Base-by-base conservation (phyloP, 192 early-diverging fungal genomes). In the Umbelopsis sp. region DNA sequence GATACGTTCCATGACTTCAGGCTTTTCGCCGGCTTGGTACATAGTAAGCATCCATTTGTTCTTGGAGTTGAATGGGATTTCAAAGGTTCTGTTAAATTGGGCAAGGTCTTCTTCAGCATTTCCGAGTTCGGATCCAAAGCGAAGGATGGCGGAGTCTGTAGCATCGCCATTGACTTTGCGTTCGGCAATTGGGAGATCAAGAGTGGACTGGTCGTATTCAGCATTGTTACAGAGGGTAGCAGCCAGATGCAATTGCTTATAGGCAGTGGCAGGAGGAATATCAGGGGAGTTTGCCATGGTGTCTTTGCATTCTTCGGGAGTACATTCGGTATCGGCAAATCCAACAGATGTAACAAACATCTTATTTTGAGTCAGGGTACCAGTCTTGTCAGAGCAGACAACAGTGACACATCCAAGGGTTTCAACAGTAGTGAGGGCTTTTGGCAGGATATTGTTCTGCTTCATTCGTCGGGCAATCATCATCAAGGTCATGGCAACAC, bases 371-470 rank as follows among this genome's bases (percentile, higher is more conserved):
- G 95, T 96, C 33, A 96, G 75, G 5, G 93, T 96, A 0, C 93
- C 95, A 16, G 95, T 95, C 81, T 96, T 96, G 73, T 96, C 93
- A 50, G 91, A 92, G 73, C 76, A 81, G 25, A 86, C 85, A 27
- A 91, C 87, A 66, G 72, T 85, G 46, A 93, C 86, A 25, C 87
- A 89, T 18, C 93, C 95, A 25, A 96, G 87, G 4, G 93, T 93
- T 79, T 96, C 93, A 70, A 96, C 86, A 1, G 90, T 90, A 27
- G 89, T 83, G n/a, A 96, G 82, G 41, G 90, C 86, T 75, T 94
- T 93, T 46, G 90, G 85, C 23, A 95, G 77, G 66, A 94, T 84
- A 27, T 86, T 86, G 55, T 82, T 79, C 23, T 81, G 50, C 53
- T 87, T 84, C 89, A 93, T 90, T 11, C 88, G 81, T 45, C 87